Evolutionary conservation across 495 filamentous ascomycete species (phyloP).

Genomic region (Aspergillus conjunctus): DNA sequence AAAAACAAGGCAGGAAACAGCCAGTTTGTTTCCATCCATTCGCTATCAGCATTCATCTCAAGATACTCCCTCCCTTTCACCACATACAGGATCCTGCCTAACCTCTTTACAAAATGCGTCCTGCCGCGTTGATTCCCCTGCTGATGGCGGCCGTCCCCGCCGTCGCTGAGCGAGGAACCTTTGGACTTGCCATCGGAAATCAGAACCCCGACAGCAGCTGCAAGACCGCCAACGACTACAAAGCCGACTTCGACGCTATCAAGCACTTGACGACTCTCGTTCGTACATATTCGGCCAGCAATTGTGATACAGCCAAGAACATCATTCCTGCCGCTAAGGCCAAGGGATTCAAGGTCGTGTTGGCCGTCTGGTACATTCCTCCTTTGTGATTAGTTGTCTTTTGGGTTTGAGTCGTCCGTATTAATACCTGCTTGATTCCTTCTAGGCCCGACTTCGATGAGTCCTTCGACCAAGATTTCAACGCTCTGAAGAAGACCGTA

Average conservation of each 20-base stretch:
- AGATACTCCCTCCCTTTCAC: conserved; percentile 9
- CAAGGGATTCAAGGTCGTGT: conserved; percentile 72
- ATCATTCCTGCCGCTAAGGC: conserved; percentile 72
- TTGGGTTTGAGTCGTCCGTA: neutral
- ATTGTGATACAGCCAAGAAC: conserved; percentile 64
- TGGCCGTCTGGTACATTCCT: conserved; percentile 69
- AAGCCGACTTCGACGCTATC: conserved; percentile 65
- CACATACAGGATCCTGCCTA: conserved; percentile 1
- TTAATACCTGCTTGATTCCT: conserved; percentile 3
- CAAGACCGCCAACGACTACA: conserved; percentile 66
- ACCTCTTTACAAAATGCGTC: conserved; percentile 44
- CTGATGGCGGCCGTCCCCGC: conserved; percentile 47
- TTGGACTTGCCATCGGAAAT: conserved; percentile 55
- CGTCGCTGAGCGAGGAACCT: conserved; percentile 44
- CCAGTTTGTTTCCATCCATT: neutral
- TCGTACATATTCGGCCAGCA: conserved; percentile 67
- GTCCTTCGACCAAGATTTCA: conserved; percentile 64
- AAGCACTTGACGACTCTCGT: conserved; percentile 59
- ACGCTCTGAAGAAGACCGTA: conserved; percentile 57
- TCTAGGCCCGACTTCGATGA: conserved; percentile 68
- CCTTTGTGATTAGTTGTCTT: conserved; percentile 1
- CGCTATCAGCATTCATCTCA: neutral
- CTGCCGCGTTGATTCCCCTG: conserved; percentile 40
- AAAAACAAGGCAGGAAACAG: neutral
- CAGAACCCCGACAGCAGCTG: conserved; percentile 58